Conservation (phyloP, 208 protist species). For the Trypanosoma melophagium region DNA sequence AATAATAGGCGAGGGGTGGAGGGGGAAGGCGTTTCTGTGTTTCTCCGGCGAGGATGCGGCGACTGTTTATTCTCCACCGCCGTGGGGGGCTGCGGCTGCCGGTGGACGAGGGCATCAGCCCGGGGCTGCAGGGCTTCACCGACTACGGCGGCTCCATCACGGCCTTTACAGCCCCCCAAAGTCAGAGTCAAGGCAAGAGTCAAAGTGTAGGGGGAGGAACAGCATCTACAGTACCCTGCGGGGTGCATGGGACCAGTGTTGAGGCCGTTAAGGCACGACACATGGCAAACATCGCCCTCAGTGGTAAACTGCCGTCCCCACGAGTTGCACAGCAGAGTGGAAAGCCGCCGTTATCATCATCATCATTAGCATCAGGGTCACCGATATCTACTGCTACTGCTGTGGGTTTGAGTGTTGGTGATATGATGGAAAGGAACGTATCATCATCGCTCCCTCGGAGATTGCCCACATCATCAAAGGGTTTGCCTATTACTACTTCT, state of each 20-base stretch:
- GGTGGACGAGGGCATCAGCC: slow-evolving; percentile 62
- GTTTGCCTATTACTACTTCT: too few species aligned
- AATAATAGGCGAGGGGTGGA: not conserved
- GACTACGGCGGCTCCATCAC: slow-evolving; percentile 83
- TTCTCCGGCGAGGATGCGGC: not conserved
- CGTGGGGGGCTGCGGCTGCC: slow-evolving; percentile 25
- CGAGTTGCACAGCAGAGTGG: not conserved
- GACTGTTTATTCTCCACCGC: not conserved
- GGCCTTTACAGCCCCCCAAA: slow-evolving; percentile 68
- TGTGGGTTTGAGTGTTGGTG: too few species aligned
- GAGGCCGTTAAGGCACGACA: slow-evolving; percentile 42
- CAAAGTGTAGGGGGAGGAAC: slow-evolving; percentile 14
- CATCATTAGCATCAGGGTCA: not conserved
- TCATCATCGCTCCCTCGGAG: slow-evolving; percentile 25
- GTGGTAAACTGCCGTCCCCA: slow-evolving; percentile 61
- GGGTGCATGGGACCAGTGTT: slow-evolving; percentile 37
- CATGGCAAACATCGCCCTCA: slow-evolving; percentile 62
- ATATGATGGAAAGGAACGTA: not conserved
- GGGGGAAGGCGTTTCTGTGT: not conserved
- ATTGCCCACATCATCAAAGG: not conserved
- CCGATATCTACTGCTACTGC: too few species aligned
- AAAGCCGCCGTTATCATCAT: not conserved
- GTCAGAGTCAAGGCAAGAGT: slow-evolving; percentile 42
- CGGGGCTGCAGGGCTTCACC: slow-evolving; percentile 56
- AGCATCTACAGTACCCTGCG: slow-evolving; percentile 54